Evolutionary conservation across 2,329 filamentous ascomycete genomes (phyloP).

Genomic region (Fusarium xyrophilum): DNA sequence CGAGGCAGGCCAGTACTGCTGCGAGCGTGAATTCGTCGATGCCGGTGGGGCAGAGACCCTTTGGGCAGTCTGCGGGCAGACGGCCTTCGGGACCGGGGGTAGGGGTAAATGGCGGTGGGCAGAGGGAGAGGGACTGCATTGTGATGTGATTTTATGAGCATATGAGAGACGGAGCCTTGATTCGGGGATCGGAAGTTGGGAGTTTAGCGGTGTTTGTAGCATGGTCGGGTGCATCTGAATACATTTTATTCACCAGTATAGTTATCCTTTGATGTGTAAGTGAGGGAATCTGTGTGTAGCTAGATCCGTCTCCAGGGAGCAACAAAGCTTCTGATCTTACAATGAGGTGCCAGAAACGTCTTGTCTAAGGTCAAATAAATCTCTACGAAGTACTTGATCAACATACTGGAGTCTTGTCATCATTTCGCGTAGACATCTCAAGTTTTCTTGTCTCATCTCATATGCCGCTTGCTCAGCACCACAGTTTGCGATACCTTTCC

Average conservation of each 20-base stretch:
- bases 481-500: neutral
- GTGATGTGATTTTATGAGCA: conserved; percentile 25
- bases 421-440: neutral
- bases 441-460: neutral
- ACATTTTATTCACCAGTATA: neutral
- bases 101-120: conserved; percentile 8
- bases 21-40: conserved; percentile 17
- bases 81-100: conserved; percentile 33
- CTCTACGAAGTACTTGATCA: neutral
- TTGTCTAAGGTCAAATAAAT: neutral
- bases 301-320: neutral
- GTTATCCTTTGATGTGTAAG: neutral
- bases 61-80: conserved; percentile 34
- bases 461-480: neutral
- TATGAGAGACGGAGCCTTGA: neutral
- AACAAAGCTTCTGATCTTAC: neutral
- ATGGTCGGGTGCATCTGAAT: neutral
- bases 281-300: neutral
- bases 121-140: conserved; percentile 27
- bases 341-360: neutral
- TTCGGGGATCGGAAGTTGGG: neutral
- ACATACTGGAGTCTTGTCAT: too few relatives aligned
- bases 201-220: conserved; percentile 4
- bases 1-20: conserved; percentile 34
- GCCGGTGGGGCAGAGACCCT: conserved; percentile 29